Conservation (phyloP, 176 grass and related monocot species). For the Paspalum notatum region DNA sequence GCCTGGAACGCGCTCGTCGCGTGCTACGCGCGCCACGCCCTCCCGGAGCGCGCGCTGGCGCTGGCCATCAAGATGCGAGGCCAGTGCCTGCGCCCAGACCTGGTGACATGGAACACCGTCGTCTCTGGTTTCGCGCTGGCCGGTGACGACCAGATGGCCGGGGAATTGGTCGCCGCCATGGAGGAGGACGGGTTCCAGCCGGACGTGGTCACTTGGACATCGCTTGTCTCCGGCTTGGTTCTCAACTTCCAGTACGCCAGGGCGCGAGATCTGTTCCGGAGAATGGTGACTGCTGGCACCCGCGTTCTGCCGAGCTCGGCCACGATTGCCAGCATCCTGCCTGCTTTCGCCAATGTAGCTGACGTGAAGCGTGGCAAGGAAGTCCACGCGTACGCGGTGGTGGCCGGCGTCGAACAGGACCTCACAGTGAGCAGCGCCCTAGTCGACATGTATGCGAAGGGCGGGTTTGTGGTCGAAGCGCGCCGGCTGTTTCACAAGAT, state of each 20-base stretch:
- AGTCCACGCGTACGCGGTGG: slow-evolving; percentile 56
- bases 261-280: slow-evolving; percentile 46
- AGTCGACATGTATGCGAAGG: slow-evolving; percentile 72
- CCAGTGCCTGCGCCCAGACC: slow-evolving; percentile 42
- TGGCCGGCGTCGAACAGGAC: slow-evolving; percentile 40
- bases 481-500: slow-evolving; percentile 52
- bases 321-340: slow-evolving; percentile 61
- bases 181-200: slow-evolving; percentile 50
- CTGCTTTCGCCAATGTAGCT: slow-evolving; percentile 55
- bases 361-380: slow-evolving; percentile 67
- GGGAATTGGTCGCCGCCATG: slow-evolving; percentile 48
- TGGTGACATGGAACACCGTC: slow-evolving; percentile 60
- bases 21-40: slow-evolving; percentile 54
- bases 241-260: slow-evolving; percentile 56
- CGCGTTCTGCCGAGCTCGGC: slow-evolving; percentile 47
- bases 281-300: slow-evolving; percentile 46
- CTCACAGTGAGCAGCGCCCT: slow-evolving; percentile 59
- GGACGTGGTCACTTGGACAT: slow-evolving; percentile 68
- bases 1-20: slow-evolving; percentile 70
- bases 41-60: slow-evolving; percentile 45
- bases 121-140: slow-evolving; percentile 54
- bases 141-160: slow-evolving; percentile 46
- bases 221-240: slow-evolving; percentile 54
- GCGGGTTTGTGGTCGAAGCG: slow-evolving; percentile 52
- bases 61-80: slow-evolving; percentile 61